Conservation (phyloP, 345 rosid genomes). For the Kandelia obovata region DNA sequence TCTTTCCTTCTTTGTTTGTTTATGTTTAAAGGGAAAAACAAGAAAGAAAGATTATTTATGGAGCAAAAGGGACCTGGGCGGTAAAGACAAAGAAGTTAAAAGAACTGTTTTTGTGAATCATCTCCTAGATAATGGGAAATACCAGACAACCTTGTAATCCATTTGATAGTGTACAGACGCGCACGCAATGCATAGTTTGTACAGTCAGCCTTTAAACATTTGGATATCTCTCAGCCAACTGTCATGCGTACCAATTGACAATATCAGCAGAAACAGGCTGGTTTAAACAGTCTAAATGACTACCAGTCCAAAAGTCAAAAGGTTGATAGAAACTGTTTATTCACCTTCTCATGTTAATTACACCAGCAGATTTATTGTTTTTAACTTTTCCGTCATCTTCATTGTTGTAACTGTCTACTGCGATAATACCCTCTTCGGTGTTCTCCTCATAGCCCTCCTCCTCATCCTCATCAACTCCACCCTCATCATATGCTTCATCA, state of each 20-base stretch:
- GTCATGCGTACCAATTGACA: background rate
- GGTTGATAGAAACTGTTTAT: background rate
- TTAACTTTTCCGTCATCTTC: constrained; percentile 24
- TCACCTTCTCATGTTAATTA: background rate
- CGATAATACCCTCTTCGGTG: constrained; percentile 17
- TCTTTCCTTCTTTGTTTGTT: no score
- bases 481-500: constrained; percentile 32
- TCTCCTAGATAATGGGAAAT: no score
- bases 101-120: no score
- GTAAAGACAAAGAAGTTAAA: no score
- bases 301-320: background rate
- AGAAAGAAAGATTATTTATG: no score
- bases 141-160: no score
- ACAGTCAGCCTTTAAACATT: no score
- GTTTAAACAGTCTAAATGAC: background rate
- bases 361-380: constrained; percentile 7
- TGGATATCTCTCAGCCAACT: no score
- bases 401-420: background rate
- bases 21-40: no score
- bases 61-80: no score
- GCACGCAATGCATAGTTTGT: no score
- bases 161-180: no score
- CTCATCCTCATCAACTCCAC: constrained; percentile 13
- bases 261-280: background rate
- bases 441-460: constrained; percentile 24